Evolutionary conservation across 805 yeast species (phyloP).

Genomic region (Kuraishia floccosa): DNA sequence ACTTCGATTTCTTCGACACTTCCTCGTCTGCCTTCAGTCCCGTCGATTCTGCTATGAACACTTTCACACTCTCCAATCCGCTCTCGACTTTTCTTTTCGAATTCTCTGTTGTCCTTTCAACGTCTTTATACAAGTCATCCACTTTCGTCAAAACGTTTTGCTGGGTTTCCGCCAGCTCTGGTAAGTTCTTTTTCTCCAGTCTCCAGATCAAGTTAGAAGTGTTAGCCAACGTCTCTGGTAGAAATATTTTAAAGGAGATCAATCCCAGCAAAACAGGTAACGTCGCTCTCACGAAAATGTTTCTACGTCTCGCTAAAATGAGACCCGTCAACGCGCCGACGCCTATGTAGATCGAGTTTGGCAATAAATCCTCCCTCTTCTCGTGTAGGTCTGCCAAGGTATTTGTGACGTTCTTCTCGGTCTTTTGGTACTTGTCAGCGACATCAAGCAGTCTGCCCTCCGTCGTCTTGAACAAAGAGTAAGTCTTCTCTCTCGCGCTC

Average conservation of each 20-base stretch:
- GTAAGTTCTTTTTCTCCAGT: slow-evolving; percentile 48
- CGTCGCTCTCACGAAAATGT: slow-evolving; percentile 37
- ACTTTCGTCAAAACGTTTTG: slow-evolving; percentile 33
- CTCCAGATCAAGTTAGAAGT: slow-evolving; percentile 46
- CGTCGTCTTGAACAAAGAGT: slow-evolving; percentile 17
- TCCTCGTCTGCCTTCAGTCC: slow-evolving; percentile 60
- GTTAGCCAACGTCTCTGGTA: slow-evolving; percentile 64
- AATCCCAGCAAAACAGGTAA: slow-evolving; percentile 53
- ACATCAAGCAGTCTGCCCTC: slow-evolving; percentile 30
- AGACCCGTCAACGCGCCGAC: slow-evolving; percentile 67
- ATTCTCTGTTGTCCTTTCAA: slow-evolving; percentile 28
- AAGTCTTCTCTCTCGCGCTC: slow-evolving; percentile 31
- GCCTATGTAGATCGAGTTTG: slow-evolving; percentile 56
- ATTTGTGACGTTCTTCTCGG: slow-evolving; percentile 52
- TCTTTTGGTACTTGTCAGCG: slow-evolving; percentile 36
- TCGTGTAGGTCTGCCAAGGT: slow-evolving; percentile 57
- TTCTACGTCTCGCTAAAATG: slow-evolving; percentile 59
- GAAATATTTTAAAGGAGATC: slow-evolving; percentile 53
- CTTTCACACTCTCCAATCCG: slow-evolving; percentile 18
- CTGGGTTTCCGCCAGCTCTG: slow-evolving; percentile 56
- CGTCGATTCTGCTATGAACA: slow-evolving; percentile 40
- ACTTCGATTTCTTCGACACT: slow-evolving; percentile 34
- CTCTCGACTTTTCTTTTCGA: slow-evolving; percentile 17
- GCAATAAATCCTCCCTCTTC: slow-evolving; percentile 56
- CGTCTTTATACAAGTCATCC: slow-evolving; percentile 26